Evolutionary conservation across 768 basidiomycete species (phyloP).

Genomic region (Tricholoma sp.): DNA sequence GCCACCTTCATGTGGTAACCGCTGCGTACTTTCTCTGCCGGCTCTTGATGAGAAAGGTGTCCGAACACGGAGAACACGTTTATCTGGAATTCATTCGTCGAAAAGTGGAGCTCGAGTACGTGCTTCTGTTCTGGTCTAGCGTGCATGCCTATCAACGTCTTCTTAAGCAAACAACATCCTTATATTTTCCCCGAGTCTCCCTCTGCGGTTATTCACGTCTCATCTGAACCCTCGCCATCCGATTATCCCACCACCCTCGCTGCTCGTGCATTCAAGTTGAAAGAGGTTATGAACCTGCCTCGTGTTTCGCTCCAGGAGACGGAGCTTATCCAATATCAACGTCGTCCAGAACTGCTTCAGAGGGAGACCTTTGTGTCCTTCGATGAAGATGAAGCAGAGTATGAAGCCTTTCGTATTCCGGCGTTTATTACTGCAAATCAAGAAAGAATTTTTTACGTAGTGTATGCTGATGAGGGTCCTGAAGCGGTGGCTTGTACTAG

Average conservation of each 20-base stretch:
- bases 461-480: slow-evolving; percentile 1
- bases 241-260: not conserved
- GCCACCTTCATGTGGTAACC: not conserved
- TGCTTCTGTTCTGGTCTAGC: not conserved
- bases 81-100: not conserved
- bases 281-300: not conserved
- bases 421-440: not conserved
- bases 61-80: not conserved
- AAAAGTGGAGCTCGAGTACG: not conserved
- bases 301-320: not conserved
- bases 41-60: slow-evolving; percentile 2
- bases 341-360: not conserved
- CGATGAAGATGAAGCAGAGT: not conserved
- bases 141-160: not conserved
- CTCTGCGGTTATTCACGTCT: not conserved
- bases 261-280: not conserved
- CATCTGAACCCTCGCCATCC: not conserved
- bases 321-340: not conserved
- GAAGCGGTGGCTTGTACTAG: not conserved
- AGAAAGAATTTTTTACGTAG: not conserved
- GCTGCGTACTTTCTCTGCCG: not conserved
- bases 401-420: not conserved
- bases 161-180: not conserved
- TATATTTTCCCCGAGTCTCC: not conserved
- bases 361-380: not conserved